These are phyloP conservation scores for Malus hybrid DNA, from an alignment of 331 rosid species.

Conservation along the genomic window DNA sequence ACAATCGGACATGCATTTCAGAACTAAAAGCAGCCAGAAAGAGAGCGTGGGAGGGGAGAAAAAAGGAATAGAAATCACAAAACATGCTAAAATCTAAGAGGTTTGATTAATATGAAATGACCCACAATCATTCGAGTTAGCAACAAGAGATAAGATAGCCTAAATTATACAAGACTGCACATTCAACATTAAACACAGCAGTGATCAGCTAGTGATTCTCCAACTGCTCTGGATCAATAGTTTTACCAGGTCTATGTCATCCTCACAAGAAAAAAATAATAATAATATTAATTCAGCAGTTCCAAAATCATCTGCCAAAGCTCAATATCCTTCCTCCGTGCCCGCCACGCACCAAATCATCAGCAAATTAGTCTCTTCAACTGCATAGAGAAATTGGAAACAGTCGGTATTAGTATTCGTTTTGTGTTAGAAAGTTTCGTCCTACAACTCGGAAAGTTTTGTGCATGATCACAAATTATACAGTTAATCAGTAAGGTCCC, in stretches of 20 bases:
- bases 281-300: conserved; percentile 23
- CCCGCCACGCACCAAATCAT: conserved; percentile 18
- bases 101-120: conserved; percentile 8
- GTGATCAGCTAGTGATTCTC: neutral
- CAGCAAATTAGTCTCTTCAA: conserved; percentile 25
- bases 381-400: conserved; percentile 30
- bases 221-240: conserved; percentile 19
- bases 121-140: conserved; percentile 9
- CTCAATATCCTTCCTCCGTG: conserved; percentile 11
- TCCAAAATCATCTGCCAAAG: conserved; percentile 17
- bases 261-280: conserved; percentile 20
- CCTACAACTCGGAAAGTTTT: neutral
- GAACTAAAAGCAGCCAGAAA: neutral
- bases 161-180: conserved; percentile 23
- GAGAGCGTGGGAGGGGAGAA: neutral
- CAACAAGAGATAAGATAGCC: conserved; percentile 11
- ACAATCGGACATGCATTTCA: neutral
- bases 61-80: neutral
- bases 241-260: conserved; percentile 24
- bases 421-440: neutral
- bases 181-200: conserved; percentile 18
- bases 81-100: neutral
- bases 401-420: neutral
- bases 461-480: neutral
- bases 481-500: neutral